Conservation (phyloP, 305 asterid species). For the Fraxinus baroniana region DNA sequence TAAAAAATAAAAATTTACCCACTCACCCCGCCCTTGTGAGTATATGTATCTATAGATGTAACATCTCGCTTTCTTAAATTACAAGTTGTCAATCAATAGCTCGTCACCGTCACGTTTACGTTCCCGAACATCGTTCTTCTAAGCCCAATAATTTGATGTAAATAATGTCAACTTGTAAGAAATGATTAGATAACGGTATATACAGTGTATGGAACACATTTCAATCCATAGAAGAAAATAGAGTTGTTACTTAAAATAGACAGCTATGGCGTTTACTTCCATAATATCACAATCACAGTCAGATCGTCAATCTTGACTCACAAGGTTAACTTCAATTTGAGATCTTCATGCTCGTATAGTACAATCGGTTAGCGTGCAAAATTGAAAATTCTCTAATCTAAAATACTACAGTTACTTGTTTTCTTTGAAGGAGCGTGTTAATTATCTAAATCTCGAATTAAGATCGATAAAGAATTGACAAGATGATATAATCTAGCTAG, state of each 20-base stretch:
- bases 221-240: not conserved
- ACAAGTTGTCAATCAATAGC: not conserved
- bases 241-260: not conserved
- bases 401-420: not conserved
- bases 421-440: not conserved
- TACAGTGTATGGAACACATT: not conserved
- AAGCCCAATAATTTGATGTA: not conserved
- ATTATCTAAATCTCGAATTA: too few relatives aligned
- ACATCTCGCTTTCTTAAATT: too few relatives aligned
- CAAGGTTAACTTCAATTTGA: not conserved
- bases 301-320: not conserved
- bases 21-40: too few relatives aligned
- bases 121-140: not conserved
- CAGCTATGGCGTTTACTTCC: not conserved
- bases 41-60: too few relatives aligned
- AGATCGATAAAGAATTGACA: not conserved
- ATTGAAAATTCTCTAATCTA: not conserved
- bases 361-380: not conserved
- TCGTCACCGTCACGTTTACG: not conserved
- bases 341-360: not conserved
- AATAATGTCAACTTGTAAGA: not conserved
- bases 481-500: too few relatives aligned
- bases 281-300: not conserved
- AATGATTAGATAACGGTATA: not conserved
- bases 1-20: too few relatives aligned